These are phyloP conservation scores for Pelargonium cotyledonis DNA, from an alignment of 441 rosid genomes.

Conservation along the genomic window DNA sequence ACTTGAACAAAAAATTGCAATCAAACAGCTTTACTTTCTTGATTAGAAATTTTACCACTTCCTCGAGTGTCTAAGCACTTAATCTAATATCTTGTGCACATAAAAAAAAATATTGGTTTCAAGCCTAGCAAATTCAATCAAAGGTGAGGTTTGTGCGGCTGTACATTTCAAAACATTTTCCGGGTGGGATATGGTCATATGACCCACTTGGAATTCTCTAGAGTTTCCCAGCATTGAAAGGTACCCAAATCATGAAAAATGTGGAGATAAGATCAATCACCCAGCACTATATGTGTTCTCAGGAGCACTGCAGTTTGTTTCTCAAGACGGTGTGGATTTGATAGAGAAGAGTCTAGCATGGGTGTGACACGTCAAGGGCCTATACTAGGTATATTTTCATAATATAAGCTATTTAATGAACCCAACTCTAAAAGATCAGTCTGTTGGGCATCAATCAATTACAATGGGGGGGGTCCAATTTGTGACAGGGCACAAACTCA, in stretches of 20 bases:
- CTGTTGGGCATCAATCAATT: neutral
- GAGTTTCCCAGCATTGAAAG: neutral
- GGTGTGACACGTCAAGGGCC: neutral
- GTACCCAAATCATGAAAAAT: neutral
- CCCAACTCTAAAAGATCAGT: neutral
- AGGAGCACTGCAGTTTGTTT: neutral
- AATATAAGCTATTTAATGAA: neutral
- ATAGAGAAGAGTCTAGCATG: neutral
- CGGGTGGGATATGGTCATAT: too few relatives aligned
- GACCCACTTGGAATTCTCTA: too few relatives aligned
- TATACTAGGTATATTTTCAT: neutral
- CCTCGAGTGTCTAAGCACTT: neutral
- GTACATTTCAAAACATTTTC: neutral
- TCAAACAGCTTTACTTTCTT: too few relatives aligned
- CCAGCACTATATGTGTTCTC: neutral
- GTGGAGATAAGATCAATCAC: neutral
- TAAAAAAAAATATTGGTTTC: neutral
- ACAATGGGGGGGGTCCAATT: too few relatives aligned
- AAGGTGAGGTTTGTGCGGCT: neutral
- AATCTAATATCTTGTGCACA: neutral
- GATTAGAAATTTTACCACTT: too few relatives aligned
- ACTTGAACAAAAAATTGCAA: too few relatives aligned
- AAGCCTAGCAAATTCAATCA: neutral
- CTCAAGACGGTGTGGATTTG: neutral
- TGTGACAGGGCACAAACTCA: too few relatives aligned